Conservation (phyloP, 108 stramenopile genomes). For the Cyclotella choctawhatcheeana region DNA sequence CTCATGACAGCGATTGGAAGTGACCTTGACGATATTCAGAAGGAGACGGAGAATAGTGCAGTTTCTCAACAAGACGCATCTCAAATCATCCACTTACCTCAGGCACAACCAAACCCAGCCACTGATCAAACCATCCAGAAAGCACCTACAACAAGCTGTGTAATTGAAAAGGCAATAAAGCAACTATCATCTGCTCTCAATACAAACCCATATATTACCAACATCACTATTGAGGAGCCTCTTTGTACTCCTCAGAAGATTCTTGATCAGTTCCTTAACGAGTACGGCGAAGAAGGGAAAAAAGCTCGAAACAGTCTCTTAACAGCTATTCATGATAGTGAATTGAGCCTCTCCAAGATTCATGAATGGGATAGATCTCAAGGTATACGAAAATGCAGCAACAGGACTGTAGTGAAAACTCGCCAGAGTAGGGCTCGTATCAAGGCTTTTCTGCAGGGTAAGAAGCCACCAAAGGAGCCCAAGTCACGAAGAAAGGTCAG, state of each 20-base stretch:
- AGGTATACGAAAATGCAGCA: constrained; percentile 41
- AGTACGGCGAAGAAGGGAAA: constrained; percentile 27
- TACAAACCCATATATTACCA: not conserved
- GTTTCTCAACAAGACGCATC: not conserved
- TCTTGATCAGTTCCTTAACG: constrained; percentile 25
- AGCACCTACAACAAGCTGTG: not conserved
- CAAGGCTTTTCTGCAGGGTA: constrained; percentile 41
- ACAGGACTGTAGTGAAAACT: constrained; percentile 46
- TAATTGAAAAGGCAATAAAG: constrained; percentile 2
- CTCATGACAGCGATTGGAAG: constrained; percentile 27
- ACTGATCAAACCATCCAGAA: not conserved
- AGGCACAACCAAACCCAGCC: not conserved
- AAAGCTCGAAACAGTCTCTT: constrained; percentile 15
- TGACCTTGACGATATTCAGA: constrained; percentile 28
- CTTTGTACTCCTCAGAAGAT: constrained; percentile 8
- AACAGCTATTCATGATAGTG: constrained; percentile 24
- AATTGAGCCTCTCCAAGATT: constrained; percentile 30
- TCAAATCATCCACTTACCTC: not conserved
- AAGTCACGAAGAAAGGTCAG: constrained; percentile 11
- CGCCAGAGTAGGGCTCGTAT: constrained; percentile 32
- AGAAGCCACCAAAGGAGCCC: constrained; percentile 29
- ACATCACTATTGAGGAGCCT: not conserved
- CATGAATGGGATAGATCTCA: constrained; percentile 40
- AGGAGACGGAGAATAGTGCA: not conserved
- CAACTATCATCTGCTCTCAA: not conserved